Conservation (phyloP, 1,284 basidiomycete species). For the Apiotrichum porosum region DNA sequence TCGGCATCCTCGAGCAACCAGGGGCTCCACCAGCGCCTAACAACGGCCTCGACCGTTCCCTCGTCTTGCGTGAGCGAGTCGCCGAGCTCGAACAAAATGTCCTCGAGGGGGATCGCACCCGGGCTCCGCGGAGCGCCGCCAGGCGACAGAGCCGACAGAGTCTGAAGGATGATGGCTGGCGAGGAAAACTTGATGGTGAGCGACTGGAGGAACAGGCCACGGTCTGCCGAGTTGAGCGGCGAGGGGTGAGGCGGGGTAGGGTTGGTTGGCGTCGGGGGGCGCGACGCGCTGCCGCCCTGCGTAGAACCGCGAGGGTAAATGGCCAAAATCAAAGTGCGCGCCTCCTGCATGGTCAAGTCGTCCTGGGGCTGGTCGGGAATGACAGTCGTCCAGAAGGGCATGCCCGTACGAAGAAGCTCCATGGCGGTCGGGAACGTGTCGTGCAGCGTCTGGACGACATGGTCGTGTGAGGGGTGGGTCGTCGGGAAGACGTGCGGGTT, state of each 20-base stretch:
- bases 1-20: slow-evolving; percentile 36
- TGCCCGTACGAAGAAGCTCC: slow-evolving; percentile 34
- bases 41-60: slow-evolving; percentile 41
- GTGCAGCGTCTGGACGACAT: slow-evolving; percentile 32
- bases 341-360: slow-evolving; percentile 44
- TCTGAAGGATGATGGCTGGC: slow-evolving; percentile 45
- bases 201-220: slow-evolving; percentile 36
- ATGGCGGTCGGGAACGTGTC: slow-evolving; percentile 39
- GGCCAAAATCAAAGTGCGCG: slow-evolving; percentile 41
- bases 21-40: slow-evolving; percentile 46
- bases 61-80: slow-evolving; percentile 47
- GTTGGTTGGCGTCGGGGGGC: slow-evolving; percentile 42
- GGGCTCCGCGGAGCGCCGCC: slow-evolving; percentile 39
- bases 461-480: slow-evolving; percentile 35
- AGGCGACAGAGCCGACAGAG: slow-evolving; percentile 41
- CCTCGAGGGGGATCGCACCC: slow-evolving; percentile 40
- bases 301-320: slow-evolving; percentile 36
- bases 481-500: slow-evolving; percentile 41
- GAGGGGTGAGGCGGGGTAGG: slow-evolving; percentile 42
- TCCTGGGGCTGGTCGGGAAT: slow-evolving; percentile 35
- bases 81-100: slow-evolving; percentile 48
- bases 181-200: slow-evolving; percentile 47
- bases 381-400: slow-evolving; percentile 40
- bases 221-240: slow-evolving; percentile 39
- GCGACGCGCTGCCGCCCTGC: slow-evolving; percentile 22